Evolutionary conservation across 371 early-diverging fungal species (phyloP), one percentile per base, ranked within the genome.

Genomic region (Sporodiniella umbellata): DNA sequence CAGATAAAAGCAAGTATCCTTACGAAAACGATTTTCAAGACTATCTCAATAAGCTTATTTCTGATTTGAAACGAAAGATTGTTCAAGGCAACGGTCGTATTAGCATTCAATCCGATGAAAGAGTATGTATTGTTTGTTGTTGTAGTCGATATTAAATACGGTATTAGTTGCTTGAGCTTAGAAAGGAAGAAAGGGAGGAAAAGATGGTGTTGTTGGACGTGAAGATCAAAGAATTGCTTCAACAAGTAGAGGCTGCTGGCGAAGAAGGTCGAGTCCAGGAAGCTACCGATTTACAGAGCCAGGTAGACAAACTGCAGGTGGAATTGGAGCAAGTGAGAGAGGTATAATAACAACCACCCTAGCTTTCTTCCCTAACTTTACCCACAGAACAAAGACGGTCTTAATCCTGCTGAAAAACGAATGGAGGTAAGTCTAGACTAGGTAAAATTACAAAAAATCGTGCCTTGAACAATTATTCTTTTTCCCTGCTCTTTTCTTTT

Each of bases 131-230:
- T 26, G 25, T 47, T 10, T 11, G 18, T 49, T 56, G 14, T 38
- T 10, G n/a, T n/a, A n/a, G n/a, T n/a, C n/a, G n/a, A n/a, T n/a
- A n/a, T n/a, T n/a, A n/a, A n/a, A n/a, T n/a, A n/a, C n/a, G n/a
- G n/a, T n/a, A n/a, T n/a, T 53, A 80, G 81, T 71, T 79, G 15
- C 63, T 80, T 24, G 88, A 89, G 42, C 75, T 78, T 17, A 75
- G 79, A 45, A 86, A 84, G 62, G 94, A 92, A 57, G 92, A 93
- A 57, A 76, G 80, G 45, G 85, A 89, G 53, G 93, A 93, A 63
- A 80, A 81, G 48, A 87, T 85, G 42, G 84, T 92, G 17, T 74
- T 89, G 44, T 66, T 93, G n/a, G 94, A 93, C 45, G 90, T 86
- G 57, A 84, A 89, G 48, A 88, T 92, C 61, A 88, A 88, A 64